A percentile compares a stretch with the other conserved stretches of the same genome.
phyloP scores from a whole-genome alignment of 306 rosid genomes.

The Castanea mollissima region DNA sequence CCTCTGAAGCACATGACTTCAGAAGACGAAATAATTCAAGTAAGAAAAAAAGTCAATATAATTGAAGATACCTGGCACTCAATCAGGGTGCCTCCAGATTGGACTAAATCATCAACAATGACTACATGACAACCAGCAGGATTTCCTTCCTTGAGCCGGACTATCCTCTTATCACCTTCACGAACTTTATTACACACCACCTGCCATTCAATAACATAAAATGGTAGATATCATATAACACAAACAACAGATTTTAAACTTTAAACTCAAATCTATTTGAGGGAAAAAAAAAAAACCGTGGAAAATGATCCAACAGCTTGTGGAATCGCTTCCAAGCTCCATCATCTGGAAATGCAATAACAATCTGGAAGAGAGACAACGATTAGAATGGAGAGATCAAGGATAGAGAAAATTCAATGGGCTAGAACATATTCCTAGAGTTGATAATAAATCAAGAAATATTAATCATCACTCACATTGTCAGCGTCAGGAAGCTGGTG shows the following conservation, averaged over 20 bases:
- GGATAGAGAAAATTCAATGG: background rate
- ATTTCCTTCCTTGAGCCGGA: conserved; percentile 87
- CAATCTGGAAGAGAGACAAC: conserved; percentile 53
- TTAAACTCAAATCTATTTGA: background rate
- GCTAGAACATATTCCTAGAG: background rate
- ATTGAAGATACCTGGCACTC: conserved; percentile 78
- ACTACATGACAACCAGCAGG: conserved; percentile 88
- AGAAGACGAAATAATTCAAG: background rate
- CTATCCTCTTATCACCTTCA: conserved; percentile 92
- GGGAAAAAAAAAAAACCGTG: conserved; percentile 41
- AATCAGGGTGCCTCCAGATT: conserved; percentile 92
- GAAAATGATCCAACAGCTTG: conserved; percentile 75
- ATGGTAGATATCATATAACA: background rate
- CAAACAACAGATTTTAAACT: conserved; percentile 16
- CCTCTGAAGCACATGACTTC: background rate
- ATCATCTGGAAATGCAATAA: conserved; percentile 95
- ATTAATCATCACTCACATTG: conserved; percentile 43
- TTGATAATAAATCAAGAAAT: background rate
- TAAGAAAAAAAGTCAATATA: background rate
- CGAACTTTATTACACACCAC: conserved; percentile 92
- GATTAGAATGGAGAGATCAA: conserved; percentile 3
- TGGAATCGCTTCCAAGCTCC: conserved; percentile 99
- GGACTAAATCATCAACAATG: conserved; percentile 96
- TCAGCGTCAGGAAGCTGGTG: conserved; percentile 76
- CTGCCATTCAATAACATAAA: conserved; percentile 39